These are phyloP conservation scores for Phytophthora ohioensis DNA, from an alignment of 352 stramenopile species.

Conservation along the genomic window DNA sequence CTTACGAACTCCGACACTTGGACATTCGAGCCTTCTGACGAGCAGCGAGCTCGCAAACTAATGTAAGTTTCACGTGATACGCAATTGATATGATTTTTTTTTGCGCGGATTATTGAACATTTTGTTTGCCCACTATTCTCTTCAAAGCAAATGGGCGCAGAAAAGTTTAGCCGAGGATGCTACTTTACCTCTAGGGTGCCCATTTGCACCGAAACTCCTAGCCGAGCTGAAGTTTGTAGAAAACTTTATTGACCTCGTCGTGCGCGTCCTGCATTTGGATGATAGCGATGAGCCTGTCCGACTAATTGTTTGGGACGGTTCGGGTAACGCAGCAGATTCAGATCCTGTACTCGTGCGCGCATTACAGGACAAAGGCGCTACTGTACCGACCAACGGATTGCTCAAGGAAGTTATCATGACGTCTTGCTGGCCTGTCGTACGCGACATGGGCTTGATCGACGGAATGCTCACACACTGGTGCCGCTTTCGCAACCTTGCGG, in stretches of 20 bases:
- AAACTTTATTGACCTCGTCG: slow-evolving; percentile 69
- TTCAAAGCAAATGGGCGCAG: slow-evolving; percentile 57
- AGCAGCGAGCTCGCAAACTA: slow-evolving; percentile 49
- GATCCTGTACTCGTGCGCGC: slow-evolving; percentile 21
- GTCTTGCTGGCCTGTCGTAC: slow-evolving; percentile 72
- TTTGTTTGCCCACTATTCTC: slow-evolving; percentile 3
- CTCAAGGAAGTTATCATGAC: slow-evolving; percentile 73
- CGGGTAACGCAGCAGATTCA: slow-evolving; percentile 38
- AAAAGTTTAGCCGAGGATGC: slow-evolving; percentile 49
- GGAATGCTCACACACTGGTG: slow-evolving; percentile 60
- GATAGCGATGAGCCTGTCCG: slow-evolving; percentile 40
- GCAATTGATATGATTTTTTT: not conserved
- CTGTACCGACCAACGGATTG: slow-evolving; percentile 47
- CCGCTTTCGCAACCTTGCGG: slow-evolving; percentile 75
- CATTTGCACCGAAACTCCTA: slow-evolving; percentile 48
- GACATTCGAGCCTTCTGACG: slow-evolving; percentile 71
- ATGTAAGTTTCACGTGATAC: slow-evolving; percentile 36
- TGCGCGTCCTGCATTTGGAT: slow-evolving; percentile 61
- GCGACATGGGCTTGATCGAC: slow-evolving; percentile 60
- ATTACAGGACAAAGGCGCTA: slow-evolving; percentile 27
- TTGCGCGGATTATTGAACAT: not conserved
- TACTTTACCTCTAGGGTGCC: slow-evolving; percentile 62
- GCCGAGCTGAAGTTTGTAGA: slow-evolving; percentile 53
- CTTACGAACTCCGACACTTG: slow-evolving; percentile 59
- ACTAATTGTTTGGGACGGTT: slow-evolving; percentile 78